Evolutionary conservation across 1,284 basidiomycete genomes (phyloP).

Genomic region (Trichosporon sp.): DNA sequence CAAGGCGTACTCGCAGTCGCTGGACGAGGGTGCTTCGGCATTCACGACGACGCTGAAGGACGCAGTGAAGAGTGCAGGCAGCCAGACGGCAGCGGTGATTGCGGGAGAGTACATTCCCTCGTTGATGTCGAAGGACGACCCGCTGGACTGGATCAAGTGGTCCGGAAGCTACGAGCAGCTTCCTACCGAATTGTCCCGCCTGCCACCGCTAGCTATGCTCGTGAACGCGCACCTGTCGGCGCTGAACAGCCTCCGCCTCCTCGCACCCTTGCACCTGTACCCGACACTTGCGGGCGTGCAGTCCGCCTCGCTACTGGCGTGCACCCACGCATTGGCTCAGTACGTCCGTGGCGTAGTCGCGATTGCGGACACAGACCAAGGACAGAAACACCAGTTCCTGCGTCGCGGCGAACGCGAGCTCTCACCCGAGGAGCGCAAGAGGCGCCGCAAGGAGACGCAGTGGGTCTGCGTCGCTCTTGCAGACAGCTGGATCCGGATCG

Average conservation of each 20-base stretch:
- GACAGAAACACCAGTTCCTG: slow-evolving; percentile 20
- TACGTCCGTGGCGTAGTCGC: slow-evolving; percentile 48
- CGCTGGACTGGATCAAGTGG: slow-evolving; percentile 13
- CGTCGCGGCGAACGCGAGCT: slow-evolving; percentile 32
- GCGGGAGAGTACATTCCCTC: slow-evolving; percentile 31
- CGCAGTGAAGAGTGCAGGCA: slow-evolving; percentile 21
- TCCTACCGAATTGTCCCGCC: slow-evolving; percentile 61
- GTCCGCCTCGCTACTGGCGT: slow-evolving; percentile 51
- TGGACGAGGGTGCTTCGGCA: slow-evolving; percentile 41
- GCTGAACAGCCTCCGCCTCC: slow-evolving; percentile 72
- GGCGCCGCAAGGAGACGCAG: slow-evolving; percentile 45
- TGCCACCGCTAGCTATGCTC: slow-evolving; percentile 68
- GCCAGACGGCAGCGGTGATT: slow-evolving; percentile 35
- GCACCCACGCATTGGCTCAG: slow-evolving; percentile 47
- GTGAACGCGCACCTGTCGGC: slow-evolving; percentile 68
- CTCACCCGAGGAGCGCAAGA: slow-evolving; percentile 29
- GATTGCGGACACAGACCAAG: slow-evolving; percentile 3
- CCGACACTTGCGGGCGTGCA: slow-evolving; percentile 52
- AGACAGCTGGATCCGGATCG: slow-evolving; percentile 51
- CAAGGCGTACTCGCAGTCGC: slow-evolving; percentile 50
- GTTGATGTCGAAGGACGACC: slow-evolving; percentile 20
- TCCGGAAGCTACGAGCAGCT: slow-evolving; percentile 6
- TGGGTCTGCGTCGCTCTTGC: slow-evolving; percentile 56
- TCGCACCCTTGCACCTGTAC: slow-evolving; percentile 63
- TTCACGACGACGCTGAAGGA: slow-evolving; percentile 27